Evolutionary conservation across 805 yeast genomes (phyloP).

Genomic region (Barnettozyma salicaria): DNA sequence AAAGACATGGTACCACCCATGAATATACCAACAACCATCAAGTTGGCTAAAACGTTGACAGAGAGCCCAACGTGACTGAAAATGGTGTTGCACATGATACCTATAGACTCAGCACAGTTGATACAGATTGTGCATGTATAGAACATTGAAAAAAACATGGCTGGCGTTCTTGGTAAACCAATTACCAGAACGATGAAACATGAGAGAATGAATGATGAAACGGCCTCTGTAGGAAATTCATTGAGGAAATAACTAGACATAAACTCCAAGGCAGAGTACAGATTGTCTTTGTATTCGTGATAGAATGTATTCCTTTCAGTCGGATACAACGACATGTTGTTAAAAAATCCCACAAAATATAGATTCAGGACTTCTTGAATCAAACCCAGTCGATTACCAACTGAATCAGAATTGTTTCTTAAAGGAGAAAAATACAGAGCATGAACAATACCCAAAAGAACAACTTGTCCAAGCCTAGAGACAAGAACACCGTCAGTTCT

Average conservation of each 20-base stretch:
- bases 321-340: constrained; percentile 73
- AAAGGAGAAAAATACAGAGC: constrained; percentile 65
- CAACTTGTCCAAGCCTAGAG: constrained; percentile 59
- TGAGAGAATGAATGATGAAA: constrained; percentile 53
- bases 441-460: constrained; percentile 57
- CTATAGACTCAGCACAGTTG: constrained; percentile 79
- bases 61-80: constrained; percentile 74
- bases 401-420: constrained; percentile 40
- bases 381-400: constrained; percentile 65
- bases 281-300: constrained; percentile 69
- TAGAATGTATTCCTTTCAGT: constrained; percentile 67
- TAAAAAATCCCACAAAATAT: constrained; percentile 75
- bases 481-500: constrained; percentile 53
- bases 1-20: constrained; percentile 81
- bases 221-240: constrained; percentile 64
- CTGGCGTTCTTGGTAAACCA: constrained; percentile 62
- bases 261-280: constrained; percentile 62
- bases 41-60: constrained; percentile 57
- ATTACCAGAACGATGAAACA: constrained; percentile 60
- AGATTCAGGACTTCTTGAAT: constrained; percentile 68
- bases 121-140: constrained; percentile 47
- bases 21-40: constrained; percentile 61
- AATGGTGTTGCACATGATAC: constrained; percentile 65
- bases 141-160: constrained; percentile 58
- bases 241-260: constrained; percentile 50